Conservation (phyloP, 192 early-diverging fungal genomes). For the Gryganskiella cystojenkinii region DNA sequence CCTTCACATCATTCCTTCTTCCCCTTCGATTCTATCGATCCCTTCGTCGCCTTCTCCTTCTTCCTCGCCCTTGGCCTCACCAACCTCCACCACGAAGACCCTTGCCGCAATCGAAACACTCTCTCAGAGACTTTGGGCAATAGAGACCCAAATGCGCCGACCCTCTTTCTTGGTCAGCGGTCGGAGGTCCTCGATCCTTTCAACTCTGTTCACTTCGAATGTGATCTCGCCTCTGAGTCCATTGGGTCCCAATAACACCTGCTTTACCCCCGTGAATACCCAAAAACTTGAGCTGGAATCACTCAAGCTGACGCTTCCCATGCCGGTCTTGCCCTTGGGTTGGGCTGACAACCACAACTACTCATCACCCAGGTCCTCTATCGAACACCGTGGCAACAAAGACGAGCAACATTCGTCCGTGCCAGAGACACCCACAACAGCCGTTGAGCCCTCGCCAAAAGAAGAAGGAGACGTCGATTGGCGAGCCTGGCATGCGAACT, state of each 20-base stretch:
- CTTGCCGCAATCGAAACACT: conserved; percentile 11
- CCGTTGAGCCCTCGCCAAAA: background rate
- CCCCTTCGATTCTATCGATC: background rate
- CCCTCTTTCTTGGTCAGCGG: conserved; percentile 37
- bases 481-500: conserved; percentile 29
- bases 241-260: no score
- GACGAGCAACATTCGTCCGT: no score
- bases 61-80: background rate
- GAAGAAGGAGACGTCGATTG: conserved; percentile 17
- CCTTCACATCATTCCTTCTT: background rate
- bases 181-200: conserved; percentile 24
- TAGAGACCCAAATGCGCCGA: conserved; percentile 43
- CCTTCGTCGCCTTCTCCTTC: background rate
- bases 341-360: no score
- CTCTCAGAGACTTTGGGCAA: conserved; percentile 29
- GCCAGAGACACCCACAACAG: background rate
- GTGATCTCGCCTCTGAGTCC: background rate
- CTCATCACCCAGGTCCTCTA: no score
- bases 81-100: background rate
- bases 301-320: no score
- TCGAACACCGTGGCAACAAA: no score
- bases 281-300: no score
- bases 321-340: no score
- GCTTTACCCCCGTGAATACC: no score
- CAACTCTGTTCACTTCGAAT: conserved; percentile 16